phyloP scores from a whole-genome alignment of 176 grass and related monocot genomes.

The Bolboschoenus planiculmis region DNA sequence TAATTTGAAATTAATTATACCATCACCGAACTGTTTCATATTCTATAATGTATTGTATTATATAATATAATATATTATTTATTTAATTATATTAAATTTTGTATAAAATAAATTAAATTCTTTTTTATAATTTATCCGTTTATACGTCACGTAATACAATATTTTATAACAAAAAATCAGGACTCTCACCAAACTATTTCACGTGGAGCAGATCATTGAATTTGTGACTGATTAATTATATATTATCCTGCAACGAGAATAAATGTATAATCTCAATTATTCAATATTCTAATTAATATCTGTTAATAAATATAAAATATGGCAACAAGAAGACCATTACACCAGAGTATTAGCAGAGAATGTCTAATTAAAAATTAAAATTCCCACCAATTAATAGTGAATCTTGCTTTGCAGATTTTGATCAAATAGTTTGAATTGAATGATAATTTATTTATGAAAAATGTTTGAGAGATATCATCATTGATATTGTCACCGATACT shows the following conservation, averaged over 20 bases:
- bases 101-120: no score
- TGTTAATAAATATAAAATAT: neutral
- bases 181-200: neutral
- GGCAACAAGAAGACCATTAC: neutral
- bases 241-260: neutral
- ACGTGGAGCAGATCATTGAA: neutral
- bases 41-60: no score
- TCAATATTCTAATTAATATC: neutral
- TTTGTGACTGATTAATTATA: neutral
- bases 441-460: neutral
- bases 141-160: no score
- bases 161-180: no score
- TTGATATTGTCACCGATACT: no score
- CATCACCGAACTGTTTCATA: no score
- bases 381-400: neutral
- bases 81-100: no score
- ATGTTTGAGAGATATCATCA: no score
- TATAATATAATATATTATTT: no score
- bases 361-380: neutral
- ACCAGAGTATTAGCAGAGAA: neutral
- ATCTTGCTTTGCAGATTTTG: neutral
- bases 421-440: neutral
- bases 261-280: slow-evolving; percentile 9
- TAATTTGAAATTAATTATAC: neutral
- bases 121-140: no score